Base-by-base conservation (phyloP, 2,329 filamentous ascomycete species). In the Ophiognomonia clavigignenti-juglandacearum region DNA sequence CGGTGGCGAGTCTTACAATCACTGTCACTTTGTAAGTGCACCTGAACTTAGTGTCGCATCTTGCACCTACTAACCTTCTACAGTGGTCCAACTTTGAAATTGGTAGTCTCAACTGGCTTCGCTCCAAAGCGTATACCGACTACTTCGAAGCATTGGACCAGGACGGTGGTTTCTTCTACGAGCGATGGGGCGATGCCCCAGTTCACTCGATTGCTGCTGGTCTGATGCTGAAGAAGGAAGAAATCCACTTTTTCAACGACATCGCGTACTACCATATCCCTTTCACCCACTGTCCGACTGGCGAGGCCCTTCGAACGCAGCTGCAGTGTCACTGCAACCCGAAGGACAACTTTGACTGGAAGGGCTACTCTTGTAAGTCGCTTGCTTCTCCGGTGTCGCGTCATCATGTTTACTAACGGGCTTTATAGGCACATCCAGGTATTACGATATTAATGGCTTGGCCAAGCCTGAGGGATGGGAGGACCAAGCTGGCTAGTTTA, bases 21-120 rank as follows among this genome's bases (percentile, higher is more conserved):
- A 91, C 65, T 98, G 93, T 73, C 93, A 98, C 67, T 96, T 98
- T 66, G 87, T 92, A 78, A 69, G 86, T 77, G 14, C 45, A 27
- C 16, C 5, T 10, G 20, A 18, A 6, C 9, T 6, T 19, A 4
- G 10, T 13, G 18, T 7, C 22, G 14, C 6, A 2, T 19, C 6
- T 10, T 16, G 20, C 10, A 32, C 19, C 11, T 23, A 19, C 50
- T 52, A 46, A 41, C 13, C 7, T 13, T 27, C 39, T 53, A 7
- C 50, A 92, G 87, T 98, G 93, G 93, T 97, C 92, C 62, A 98
- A 98, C 75, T 98, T 98, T 58, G 93, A 98, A 67, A 85, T 98
- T 57, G 93, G 92, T 55, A 95, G 86, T 69, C 77, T 98, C 32
- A 80, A 95, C 61, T 98, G 93, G 90, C 80, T 98, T 45, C 85